These are phyloP conservation scores for Hsuehochloa calcarea DNA, from an alignment of 176 grass and related monocot species.

Conservation along the genomic window DNA sequence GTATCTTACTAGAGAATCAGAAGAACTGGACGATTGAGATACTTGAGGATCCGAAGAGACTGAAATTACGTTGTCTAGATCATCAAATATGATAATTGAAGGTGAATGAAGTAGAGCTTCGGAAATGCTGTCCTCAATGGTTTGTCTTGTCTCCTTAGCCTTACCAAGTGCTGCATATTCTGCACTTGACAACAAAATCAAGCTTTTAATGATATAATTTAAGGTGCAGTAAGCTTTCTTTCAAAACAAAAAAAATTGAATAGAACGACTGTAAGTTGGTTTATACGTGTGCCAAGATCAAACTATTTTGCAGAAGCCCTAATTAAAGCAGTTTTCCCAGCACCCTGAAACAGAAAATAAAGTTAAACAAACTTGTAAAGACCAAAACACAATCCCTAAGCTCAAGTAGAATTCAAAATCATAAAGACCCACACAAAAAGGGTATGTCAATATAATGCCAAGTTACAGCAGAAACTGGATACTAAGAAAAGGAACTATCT, in stretches of 20 bases:
- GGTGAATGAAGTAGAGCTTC: slow-evolving; percentile 75
- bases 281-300: slow-evolving; percentile 81
- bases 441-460: not conserved
- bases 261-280: slow-evolving; percentile 8
- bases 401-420: slow-evolving; percentile 19
- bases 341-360: slow-evolving; percentile 59
- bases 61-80: slow-evolving; percentile 76
- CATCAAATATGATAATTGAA: slow-evolving; percentile 90
- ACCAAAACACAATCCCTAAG: not conserved
- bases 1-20: slow-evolving; percentile 68
- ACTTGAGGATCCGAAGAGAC: slow-evolving; percentile 71
- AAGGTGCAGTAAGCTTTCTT: slow-evolving; percentile 8
- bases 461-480: slow-evolving; percentile 30
- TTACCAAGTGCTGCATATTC: slow-evolving; percentile 76
- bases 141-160: slow-evolving; percentile 58
- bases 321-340: slow-evolving; percentile 89
- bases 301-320: slow-evolving; percentile 77
- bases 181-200: slow-evolving; percentile 46
- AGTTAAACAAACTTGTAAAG: slow-evolving; percentile 2
- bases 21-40: slow-evolving; percentile 62
- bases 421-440: slow-evolving; percentile 20
- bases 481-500: not conserved
- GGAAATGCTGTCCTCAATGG: slow-evolving; percentile 62
- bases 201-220: slow-evolving; percentile 5
- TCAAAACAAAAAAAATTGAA: slow-evolving; percentile 1